Conservation (phyloP, 2,329 filamentous ascomycete genomes). For the Colletotrichum cordylinicola region DNA sequence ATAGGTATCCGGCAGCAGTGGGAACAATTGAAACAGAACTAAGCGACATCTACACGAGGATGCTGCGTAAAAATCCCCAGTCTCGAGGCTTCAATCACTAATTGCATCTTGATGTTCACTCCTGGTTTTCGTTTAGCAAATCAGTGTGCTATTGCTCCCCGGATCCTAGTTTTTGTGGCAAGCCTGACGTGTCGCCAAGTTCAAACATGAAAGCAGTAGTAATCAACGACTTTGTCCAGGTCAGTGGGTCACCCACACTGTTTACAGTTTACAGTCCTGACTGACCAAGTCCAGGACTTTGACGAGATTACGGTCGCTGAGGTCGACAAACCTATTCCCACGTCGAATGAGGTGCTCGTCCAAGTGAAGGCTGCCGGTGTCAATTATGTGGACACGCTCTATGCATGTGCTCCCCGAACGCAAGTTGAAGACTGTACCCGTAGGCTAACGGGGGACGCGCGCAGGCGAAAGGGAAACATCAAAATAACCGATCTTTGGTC, state of each 20-base stretch:
- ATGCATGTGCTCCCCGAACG: conserved; percentile 35
- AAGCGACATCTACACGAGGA: background rate
- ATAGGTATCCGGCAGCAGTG: background rate
- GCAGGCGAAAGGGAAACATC: conserved; percentile 60
- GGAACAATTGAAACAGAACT: background rate
- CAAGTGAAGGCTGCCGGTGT: conserved; percentile 59
- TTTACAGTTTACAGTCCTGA: background rate
- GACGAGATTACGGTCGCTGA: conserved; percentile 29
- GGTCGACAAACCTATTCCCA: conserved; percentile 23
- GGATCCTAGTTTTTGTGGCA: background rate
- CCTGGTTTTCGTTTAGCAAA: background rate
- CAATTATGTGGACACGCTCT: conserved; percentile 67
- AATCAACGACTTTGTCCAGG: conserved; percentile 29
- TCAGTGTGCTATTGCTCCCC: background rate
- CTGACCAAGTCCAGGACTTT: conserved; percentile 18
- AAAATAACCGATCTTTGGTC: conserved; percentile 63
- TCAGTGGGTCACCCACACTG: background rate
- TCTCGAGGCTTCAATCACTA: background rate
- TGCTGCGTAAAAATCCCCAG: background rate
- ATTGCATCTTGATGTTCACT: background rate
- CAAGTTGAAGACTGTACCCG: background rate
- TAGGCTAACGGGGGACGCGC: background rate
- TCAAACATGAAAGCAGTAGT: conserved; percentile 32
- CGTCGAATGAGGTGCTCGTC: conserved; percentile 29
- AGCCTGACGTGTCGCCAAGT: background rate